phyloP scores from a whole-genome alignment of 2,329 filamentous ascomycete genomes.

The Colletotrichum sp. region DNA sequence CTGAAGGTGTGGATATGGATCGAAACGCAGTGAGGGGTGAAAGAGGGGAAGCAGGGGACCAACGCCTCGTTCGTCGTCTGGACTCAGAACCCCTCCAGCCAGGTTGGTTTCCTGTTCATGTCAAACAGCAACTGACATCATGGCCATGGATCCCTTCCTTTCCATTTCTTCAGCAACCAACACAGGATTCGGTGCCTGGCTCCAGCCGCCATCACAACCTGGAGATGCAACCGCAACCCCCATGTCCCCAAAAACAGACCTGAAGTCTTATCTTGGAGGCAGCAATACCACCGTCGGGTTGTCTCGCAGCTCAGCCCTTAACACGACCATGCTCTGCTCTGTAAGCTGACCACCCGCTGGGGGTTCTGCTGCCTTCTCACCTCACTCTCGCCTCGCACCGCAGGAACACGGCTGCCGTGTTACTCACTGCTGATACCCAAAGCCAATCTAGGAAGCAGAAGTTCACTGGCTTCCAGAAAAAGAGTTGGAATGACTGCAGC shows the following conservation, averaged over 20 bases:
- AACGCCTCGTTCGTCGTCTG: not conserved
- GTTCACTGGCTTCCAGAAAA: not conserved
- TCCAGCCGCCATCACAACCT: not conserved
- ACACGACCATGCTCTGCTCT: not conserved
- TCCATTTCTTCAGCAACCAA: not conserved
- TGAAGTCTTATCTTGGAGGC: not conserved
- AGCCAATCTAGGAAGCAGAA: not conserved
- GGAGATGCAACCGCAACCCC: not conserved
- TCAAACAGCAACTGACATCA: not conserved
- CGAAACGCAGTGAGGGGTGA: not conserved
- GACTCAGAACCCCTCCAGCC: not conserved
- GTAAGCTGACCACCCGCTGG: not conserved
- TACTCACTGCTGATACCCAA: not conserved
- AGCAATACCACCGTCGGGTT: not conserved
- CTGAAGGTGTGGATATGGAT: not conserved
- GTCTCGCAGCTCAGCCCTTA: not conserved
- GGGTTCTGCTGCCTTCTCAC: not conserved
- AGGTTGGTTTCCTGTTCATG: not conserved
- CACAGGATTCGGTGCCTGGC: not conserved
- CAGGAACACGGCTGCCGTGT: not conserved
- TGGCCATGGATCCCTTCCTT: not conserved
- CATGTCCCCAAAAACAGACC: not conserved
- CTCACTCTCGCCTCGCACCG: not conserved
- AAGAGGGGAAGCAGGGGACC: not conserved
- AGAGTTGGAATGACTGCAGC: not conserved